Evolutionary conservation across 2,329 filamentous ascomycete genomes (phyloP), one percentile per base, ranked within the genome.

Genomic region (Chalara sp.): DNA sequence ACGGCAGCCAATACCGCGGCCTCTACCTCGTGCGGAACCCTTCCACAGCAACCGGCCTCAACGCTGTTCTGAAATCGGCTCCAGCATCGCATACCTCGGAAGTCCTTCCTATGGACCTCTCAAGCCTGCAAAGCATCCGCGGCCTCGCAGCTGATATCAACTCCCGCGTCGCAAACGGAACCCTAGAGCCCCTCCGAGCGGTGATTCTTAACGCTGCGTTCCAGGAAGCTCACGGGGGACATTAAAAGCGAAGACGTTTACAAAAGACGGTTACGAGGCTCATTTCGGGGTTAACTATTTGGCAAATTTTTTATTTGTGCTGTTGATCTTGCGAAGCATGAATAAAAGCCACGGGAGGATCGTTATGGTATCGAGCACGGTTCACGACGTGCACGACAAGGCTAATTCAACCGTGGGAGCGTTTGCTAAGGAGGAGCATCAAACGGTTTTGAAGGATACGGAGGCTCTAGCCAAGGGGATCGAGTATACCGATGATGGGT

Each of bases 261-360:
- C 63, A 10, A 53, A 58, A 6, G 67, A 69, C 46, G 66, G 66
- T 12, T 66, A 61, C 46, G 67, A 69, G 44, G 61, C 59, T 55
- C 58, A 60, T 6, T 68, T 68, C 49, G 61, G 62, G 44, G 50
- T 58, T 44, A 67, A 63, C 48, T 68, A 67, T 51, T 61, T 69
- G 6, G 60, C 62, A 3, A 65, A 68, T 47, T 68, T 65, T 49
- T 61, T 68, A 30, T 56, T 69, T 28, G 59, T 61, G 1, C 49
- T 68, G 11, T 51, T 67, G 39, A 50, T 68, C 4, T 56, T 69
- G n/a, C 58, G 62, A 51, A 67, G 66, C 33, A 61, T 69, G 58
- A 65, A 69, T 53, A 60, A 60, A 50, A 50, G 64, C 42, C 42
- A 61, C 11, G 67, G 66, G 5, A 58, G 66, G 6, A 61, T 69